Base-by-base conservation (phyloP, 192 early-diverging fungal species). In the Backusella macrospora region DNA sequence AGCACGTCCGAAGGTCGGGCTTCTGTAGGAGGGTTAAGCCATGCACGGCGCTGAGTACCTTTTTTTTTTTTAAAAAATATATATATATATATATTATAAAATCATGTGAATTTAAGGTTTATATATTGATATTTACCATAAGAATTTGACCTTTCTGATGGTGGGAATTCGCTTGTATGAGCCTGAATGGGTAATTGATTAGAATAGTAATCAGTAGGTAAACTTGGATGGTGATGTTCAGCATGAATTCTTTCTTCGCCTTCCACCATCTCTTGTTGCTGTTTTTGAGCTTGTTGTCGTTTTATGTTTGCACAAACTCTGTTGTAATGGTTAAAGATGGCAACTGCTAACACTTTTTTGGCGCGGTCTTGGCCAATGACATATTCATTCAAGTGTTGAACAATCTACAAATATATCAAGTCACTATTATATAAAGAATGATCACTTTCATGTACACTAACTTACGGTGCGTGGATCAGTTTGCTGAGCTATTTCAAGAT, bases 241-340 rank as follows among this genome's bases (percentile, higher is more conserved):
- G 69, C 69, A 42, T 71, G 68, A 49, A 48, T 49, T 15, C 68
- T n/a, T 7, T 76, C 75, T 15, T 76, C 75, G 5, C 63, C 45
- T 34, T 71, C 68, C 5, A 64, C 45, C 12, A 67, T 29, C 10
- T 62, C 55, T 38, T 70, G 55, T 5, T 45, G 34, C 40, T 64
- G 37, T 10, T 80, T 75, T 66, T 85, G 84, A 12, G 76, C 76
- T 43, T 86, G 82, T 43, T 78, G 74, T 66, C 83, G 78, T 9
- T 85, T 79, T 42, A 90, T 62, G 72, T 96, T 96, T n/a, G 90
- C 88, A 4, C 86, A 83, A 5, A 95, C 86, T 7, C 94, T 85
- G 21, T 84, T 87, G 78, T 96, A 94, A 78, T 96, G 95, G 76
- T 94, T 94, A 79, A 92, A 93, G 12, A 96, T 90, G 13, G 95